Evolutionary conservation across 2,329 filamentous ascomycete genomes (phyloP).

Genomic region (Colletotrichum ledebouriae): DNA sequence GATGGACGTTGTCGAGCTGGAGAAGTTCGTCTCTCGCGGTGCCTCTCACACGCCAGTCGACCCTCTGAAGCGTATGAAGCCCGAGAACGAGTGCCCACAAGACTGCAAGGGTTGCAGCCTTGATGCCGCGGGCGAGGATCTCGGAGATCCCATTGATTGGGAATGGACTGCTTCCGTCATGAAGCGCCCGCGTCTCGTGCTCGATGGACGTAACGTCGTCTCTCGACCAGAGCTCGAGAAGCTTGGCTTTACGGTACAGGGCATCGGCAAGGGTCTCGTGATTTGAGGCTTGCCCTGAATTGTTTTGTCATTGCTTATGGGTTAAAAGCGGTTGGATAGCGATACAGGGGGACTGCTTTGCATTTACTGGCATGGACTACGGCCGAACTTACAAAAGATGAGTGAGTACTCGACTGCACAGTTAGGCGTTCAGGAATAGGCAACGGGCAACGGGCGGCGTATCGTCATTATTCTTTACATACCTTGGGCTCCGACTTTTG

Average conservation of each 20-base stretch:
- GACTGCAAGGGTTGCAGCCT: conserved; percentile 62
- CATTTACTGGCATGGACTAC: conserved; percentile 22
- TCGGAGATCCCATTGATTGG: conserved; percentile 65
- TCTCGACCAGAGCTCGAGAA: conserved; percentile 45
- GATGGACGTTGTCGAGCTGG: conserved; percentile 48
- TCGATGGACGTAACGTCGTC: conserved; percentile 43
- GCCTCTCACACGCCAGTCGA: conserved; percentile 57
- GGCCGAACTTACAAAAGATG: conserved; percentile 27
- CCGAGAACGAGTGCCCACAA: conserved; percentile 61
- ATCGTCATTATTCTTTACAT: not conserved
- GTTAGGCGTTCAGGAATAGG: conserved; percentile 36
- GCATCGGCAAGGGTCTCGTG: conserved; percentile 58
- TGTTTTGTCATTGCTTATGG: not conserved
- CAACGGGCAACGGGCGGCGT: conserved; percentile 33
- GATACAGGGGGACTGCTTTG: conserved; percentile 11
- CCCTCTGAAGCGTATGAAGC: conserved; percentile 55
- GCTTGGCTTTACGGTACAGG: conserved; percentile 55
- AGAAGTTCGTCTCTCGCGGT: conserved; percentile 44
- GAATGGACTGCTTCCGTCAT: conserved; percentile 50
- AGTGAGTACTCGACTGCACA: conserved; percentile 31
- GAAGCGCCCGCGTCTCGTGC: conserved; percentile 43
- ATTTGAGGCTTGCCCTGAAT: conserved; percentile 48
- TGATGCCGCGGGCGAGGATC: conserved; percentile 47
- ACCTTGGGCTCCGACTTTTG: not conserved
- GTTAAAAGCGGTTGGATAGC: conserved; percentile 3